Conservation (phyloP, 768 basidiomycete species). For the Trametes sanguinea region DNA sequence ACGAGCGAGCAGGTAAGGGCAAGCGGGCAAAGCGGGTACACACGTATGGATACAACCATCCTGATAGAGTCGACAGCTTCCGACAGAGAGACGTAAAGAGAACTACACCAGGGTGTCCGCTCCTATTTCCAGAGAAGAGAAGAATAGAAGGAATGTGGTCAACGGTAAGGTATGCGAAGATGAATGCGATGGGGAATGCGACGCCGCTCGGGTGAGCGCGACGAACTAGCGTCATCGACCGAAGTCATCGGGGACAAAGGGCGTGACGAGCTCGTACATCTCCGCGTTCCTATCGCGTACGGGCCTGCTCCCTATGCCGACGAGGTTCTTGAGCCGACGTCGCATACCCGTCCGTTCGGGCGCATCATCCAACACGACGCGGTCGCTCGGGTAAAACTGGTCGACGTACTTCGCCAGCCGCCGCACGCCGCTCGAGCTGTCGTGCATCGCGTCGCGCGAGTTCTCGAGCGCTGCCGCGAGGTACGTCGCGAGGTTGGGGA, state of each 20-base stretch:
- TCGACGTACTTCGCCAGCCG: constrained; percentile 73
- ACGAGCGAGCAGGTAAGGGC: not conserved
- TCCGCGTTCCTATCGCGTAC: constrained; percentile 68
- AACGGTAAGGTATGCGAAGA: not conserved
- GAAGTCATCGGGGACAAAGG: constrained; percentile 78
- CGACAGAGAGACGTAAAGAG: not conserved
- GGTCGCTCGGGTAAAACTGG: constrained; percentile 59
- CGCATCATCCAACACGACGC: constrained; percentile 36
- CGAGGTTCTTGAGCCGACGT: constrained; percentile 62
- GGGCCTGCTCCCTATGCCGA: constrained; percentile 50
- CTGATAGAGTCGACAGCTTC: not conserved
- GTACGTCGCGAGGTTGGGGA: constrained; percentile 77
- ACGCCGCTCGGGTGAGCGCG: too few species aligned
- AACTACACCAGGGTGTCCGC: not conserved
- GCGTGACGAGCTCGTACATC: constrained; percentile 80
- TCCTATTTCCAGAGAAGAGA: not conserved
- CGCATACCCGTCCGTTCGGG: constrained; percentile 46
- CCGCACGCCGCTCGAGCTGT: constrained; percentile 60
- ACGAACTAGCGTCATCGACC: constrained; percentile 40
- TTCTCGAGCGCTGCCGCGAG: constrained; percentile 70
- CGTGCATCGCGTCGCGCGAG: constrained; percentile 60
- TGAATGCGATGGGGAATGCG: too few species aligned
- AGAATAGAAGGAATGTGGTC: not conserved
- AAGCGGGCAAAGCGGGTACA: not conserved
- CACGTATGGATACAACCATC: constrained; percentile 4